phyloP scores from a whole-genome alignment of 2,329 filamentous ascomycete genomes.

The Talaromyces pinophilus region DNA sequence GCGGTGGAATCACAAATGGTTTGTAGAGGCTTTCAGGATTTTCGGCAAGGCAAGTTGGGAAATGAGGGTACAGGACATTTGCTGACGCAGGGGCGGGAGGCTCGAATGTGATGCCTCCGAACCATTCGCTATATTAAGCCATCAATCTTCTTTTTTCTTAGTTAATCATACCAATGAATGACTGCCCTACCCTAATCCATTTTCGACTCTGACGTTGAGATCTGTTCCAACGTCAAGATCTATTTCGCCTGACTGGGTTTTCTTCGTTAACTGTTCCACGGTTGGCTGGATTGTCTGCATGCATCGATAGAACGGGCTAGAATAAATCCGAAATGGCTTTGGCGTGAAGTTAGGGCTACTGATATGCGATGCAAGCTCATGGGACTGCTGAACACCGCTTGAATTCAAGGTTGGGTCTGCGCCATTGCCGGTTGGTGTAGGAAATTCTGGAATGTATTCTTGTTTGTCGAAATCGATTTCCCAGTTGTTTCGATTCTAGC shows the following conservation, averaged over 20 bases:
- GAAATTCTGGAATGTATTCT: slow-evolving; percentile 69
- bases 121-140: not conserved
- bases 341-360: not conserved
- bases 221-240: not conserved
- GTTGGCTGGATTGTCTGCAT: not conserved
- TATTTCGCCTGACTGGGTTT: not conserved
- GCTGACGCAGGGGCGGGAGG: not conserved
- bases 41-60: slow-evolving; percentile 37
- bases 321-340: not conserved
- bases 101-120: not conserved
- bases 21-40: slow-evolving; percentile 69
- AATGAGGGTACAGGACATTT: slow-evolving; percentile 32
- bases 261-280: not conserved
- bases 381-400: slow-evolving; percentile 80
- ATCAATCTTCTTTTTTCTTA: not conserved
- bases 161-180: no score
- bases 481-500: slow-evolving; percentile 87
- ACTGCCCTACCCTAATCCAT: not conserved
- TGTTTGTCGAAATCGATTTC: slow-evolving; percentile 78
- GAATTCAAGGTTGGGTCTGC: slow-evolving; percentile 84
- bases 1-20: slow-evolving; percentile 71
- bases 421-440: slow-evolving; percentile 81
- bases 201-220: not conserved
- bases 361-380: slow-evolving; percentile 61
- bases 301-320: not conserved